Conservation (phyloP, 148 eudicot genomes). For the Heliamphora exappendiculata region DNA sequence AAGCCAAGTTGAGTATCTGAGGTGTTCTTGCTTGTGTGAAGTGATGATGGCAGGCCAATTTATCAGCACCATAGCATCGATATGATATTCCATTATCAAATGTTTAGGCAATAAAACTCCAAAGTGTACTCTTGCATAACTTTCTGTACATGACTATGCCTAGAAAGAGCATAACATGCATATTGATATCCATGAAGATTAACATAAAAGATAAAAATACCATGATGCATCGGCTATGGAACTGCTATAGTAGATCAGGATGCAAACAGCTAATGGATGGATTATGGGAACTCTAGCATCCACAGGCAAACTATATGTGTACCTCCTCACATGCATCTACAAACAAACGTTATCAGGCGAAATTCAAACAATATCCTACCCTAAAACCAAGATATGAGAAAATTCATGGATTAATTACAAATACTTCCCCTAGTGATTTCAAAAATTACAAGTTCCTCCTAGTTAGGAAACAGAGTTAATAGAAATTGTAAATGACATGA, state of each 20-base stretch:
- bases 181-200: background rate
- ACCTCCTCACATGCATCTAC: background rate
- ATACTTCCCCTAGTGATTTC: too few species aligned
- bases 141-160: background rate
- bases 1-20: background rate
- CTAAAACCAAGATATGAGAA: background rate
- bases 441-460: too few species aligned
- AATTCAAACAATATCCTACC: background rate
- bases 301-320: background rate
- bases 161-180: background rate
- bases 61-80: background rate
- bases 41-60: background rate
- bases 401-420: too few species aligned
- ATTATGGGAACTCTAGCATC: background rate
- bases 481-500: too few species aligned
- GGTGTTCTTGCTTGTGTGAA: background rate
- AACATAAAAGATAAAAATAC: too few species aligned
- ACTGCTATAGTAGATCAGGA: background rate
- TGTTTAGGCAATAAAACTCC: background rate
- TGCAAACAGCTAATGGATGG: background rate
- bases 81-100: background rate
- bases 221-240: background rate
- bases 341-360: background rate
- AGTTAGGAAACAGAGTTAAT: too few species aligned
- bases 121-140: background rate